These are phyloP conservation scores for Cyberlindnera americana DNA, from an alignment of 805 yeast species.

Conservation along the genomic window DNA sequence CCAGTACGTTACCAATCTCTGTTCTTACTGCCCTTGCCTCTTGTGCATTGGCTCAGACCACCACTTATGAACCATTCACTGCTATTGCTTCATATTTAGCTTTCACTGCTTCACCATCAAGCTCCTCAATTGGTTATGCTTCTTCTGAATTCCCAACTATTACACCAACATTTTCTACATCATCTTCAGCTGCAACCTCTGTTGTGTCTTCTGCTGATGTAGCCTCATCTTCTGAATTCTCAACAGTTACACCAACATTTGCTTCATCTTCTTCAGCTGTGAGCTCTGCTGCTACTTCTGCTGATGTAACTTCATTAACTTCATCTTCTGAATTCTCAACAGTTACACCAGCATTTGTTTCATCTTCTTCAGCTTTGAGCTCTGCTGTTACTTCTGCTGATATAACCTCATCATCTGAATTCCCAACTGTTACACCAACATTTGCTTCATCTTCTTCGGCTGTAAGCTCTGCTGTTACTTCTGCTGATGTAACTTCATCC, in stretches of 20 bases:
- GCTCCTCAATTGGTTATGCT: constrained; percentile 1
- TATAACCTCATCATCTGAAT: no score
- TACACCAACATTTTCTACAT: neutral
- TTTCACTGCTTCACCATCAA: constrained; percentile 13
- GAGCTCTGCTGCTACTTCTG: neutral
- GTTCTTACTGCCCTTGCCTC: constrained; percentile 12
- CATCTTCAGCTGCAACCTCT: neutral
- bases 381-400: no score
- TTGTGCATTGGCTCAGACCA: constrained; percentile 18
- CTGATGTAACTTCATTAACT: neutral
- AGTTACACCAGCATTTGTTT: neutral
- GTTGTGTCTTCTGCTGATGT: neutral
- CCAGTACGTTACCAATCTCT: constrained; percentile 7
- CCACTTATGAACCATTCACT: constrained; percentile 22
- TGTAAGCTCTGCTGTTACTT: neutral
- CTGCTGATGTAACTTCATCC: no score
- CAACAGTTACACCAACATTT: constrained; percentile 5
- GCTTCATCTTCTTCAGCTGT: constrained; percentile 2
- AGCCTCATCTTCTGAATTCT: no score
- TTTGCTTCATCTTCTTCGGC: constrained; percentile 4
- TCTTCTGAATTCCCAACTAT: constrained; percentile 6
- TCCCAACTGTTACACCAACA: constrained; percentile 3
- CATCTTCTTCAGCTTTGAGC: no score
- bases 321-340: constrained; percentile 4
- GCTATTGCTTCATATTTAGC: constrained; percentile 17